phyloP scores from a whole-genome alignment of 257 asterid species.

The Apocynum venetum region DNA sequence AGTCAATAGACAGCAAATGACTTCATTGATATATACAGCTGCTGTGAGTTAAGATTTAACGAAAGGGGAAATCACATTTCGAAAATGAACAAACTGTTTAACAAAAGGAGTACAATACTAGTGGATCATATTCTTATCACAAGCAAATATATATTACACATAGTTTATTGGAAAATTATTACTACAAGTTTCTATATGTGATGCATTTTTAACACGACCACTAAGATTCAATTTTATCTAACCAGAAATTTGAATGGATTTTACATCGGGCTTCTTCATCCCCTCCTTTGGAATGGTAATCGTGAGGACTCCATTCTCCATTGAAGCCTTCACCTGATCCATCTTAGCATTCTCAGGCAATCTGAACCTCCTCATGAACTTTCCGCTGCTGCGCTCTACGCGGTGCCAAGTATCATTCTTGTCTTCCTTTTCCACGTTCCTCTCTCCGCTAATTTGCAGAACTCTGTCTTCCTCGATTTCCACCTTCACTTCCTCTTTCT shows the following conservation, averaged over 20 bases:
- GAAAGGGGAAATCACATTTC: too few relatives aligned
- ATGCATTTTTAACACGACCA: not conserved
- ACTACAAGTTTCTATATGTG: too few relatives aligned
- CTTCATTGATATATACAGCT: too few relatives aligned
- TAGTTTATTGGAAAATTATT: not conserved
- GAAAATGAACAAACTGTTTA: not conserved
- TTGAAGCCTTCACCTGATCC: conserved; percentile 10
- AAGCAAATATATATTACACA: not conserved
- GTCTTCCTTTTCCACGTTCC: conserved; percentile 18
- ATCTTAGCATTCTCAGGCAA: conserved; percentile 14
- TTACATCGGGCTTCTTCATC: conserved; percentile 13
- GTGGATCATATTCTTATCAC: not conserved
- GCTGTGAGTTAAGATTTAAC: too few relatives aligned
- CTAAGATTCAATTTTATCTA: not conserved
- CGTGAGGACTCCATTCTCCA: conserved; percentile 22
- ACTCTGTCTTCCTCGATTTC: too few relatives aligned
- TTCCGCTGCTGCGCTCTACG: conserved; percentile 15
- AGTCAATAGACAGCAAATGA: too few relatives aligned
- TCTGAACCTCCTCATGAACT: conserved; percentile 15
- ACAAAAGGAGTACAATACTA: too few relatives aligned
- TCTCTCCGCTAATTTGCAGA: not conserved
- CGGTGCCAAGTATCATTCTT: conserved; percentile 4
- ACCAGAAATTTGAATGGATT: conserved; percentile 20
- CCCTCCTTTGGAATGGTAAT: conserved; percentile 18
- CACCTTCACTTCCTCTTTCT: conserved; percentile 10